Conservation (phyloP, 2,329 filamentous ascomycete genomes). For the Sporothrix variecibatus region DNA sequence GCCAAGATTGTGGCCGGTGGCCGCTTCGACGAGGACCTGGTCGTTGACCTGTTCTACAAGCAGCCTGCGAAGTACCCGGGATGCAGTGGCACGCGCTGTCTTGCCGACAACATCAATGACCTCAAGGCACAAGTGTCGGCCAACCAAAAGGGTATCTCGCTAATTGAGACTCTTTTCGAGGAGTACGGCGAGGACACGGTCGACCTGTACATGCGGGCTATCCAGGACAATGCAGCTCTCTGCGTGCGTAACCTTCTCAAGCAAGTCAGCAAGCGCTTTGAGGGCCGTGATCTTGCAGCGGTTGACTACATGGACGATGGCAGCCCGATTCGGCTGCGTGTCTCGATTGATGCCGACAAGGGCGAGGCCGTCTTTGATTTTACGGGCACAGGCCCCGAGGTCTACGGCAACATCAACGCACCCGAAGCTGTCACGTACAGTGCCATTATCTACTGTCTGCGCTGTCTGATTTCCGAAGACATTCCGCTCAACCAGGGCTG, state of each 20-base stretch:
- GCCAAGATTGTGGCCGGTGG: conserved; percentile 75
- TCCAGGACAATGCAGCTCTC: conserved; percentile 77
- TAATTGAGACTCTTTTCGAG: conserved; percentile 72
- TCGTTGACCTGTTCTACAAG: conserved; percentile 69
- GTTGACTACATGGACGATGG: conserved; percentile 88
- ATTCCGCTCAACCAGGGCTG: conserved; percentile 89
- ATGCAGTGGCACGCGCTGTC: conserved; percentile 75
- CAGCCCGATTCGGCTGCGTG: conserved; percentile 71
- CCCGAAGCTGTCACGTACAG: conserved; percentile 75
- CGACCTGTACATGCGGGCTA: conserved; percentile 80
- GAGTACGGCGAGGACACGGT: conserved; percentile 79
- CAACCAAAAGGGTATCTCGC: conserved; percentile 80
- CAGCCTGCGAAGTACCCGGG: conserved; percentile 75
- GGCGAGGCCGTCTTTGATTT: conserved; percentile 81
- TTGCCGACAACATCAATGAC: conserved; percentile 83
- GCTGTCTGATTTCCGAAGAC: conserved; percentile 76
- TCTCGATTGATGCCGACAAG: conserved; percentile 72
- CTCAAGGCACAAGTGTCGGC: conserved; percentile 84
- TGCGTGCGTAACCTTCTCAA: conserved; percentile 75
- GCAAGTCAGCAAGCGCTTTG: conserved; percentile 63
- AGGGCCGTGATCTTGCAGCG: conserved; percentile 70
- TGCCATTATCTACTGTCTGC: conserved; percentile 83
- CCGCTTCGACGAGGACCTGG: conserved; percentile 74
- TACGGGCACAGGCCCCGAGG: conserved; percentile 71
- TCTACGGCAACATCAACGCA: conserved; percentile 76